These are phyloP conservation scores for Meripilus lineatus DNA, from an alignment of 1,284 basidiomycete species.

Conservation along the genomic window DNA sequence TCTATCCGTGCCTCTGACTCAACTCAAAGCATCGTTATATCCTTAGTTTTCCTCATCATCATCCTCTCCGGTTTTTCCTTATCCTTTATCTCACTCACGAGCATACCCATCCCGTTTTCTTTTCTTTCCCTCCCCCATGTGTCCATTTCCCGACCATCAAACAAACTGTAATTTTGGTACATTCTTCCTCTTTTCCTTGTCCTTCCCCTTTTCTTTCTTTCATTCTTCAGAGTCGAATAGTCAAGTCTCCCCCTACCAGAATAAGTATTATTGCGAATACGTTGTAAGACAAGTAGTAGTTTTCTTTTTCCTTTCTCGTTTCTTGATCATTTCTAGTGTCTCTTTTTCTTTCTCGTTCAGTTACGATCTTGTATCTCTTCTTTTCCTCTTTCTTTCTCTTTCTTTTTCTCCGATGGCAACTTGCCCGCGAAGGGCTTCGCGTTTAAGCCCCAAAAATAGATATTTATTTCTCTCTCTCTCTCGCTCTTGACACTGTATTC, in stretches of 20 bases:
- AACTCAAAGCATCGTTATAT: not conserved
- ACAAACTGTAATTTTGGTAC: too few species aligned
- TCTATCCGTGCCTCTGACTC: slow-evolving; percentile 7
- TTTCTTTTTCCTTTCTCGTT: not conserved
- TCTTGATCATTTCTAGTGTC: not conserved
- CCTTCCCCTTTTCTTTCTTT: too few species aligned
- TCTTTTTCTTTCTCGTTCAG: slow-evolving; percentile 10
- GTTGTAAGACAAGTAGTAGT: not conserved
- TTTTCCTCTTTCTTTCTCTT: slow-evolving; percentile 9
- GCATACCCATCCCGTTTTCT: slow-evolving; percentile 11
- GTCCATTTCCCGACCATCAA: too few species aligned
- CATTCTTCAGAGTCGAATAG: not conserved
- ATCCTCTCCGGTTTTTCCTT: too few species aligned
- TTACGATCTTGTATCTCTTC: slow-evolving; percentile 9
- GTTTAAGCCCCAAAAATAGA: slow-evolving; percentile 34
- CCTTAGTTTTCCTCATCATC: too few species aligned
- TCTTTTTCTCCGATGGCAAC: slow-evolving; percentile 4
- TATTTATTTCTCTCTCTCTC: too few species aligned
- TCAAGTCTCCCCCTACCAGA: too few species aligned
- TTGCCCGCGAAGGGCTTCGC: slow-evolving; percentile 44
- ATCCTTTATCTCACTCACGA: not conserved
- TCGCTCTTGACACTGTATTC: too few species aligned
- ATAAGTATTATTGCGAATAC: too few species aligned
- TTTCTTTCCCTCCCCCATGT: slow-evolving; percentile 7
- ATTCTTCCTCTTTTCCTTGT: too few species aligned